Percentiles rank a stretch among this genome's conserved stretches.
Conservation (phyloP, 2,329 filamentous ascomycete species). For the Mycogone perniciosa region DNA sequence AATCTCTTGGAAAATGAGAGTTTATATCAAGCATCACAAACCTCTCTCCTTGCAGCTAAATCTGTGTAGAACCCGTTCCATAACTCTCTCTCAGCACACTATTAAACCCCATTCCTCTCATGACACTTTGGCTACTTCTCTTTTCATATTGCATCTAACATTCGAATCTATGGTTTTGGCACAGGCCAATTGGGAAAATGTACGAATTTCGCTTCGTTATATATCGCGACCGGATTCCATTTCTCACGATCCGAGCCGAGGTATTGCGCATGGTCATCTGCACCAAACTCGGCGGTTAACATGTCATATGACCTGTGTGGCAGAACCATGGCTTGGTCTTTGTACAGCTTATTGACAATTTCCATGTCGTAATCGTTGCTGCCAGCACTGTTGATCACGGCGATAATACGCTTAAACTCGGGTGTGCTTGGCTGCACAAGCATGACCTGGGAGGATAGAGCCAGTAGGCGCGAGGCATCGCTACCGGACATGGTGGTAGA, state of each 20-base stretch:
- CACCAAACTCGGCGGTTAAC: constrained; percentile 55
- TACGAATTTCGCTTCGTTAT: constrained; percentile 49
- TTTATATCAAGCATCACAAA: too few relatives aligned
- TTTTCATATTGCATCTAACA: too few relatives aligned
- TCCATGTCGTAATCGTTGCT: constrained; percentile 51
- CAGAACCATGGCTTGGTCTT: constrained; percentile 54
- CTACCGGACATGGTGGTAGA: constrained; percentile 52
- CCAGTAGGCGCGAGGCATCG: constrained; percentile 70
- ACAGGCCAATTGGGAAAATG: constrained; percentile 69
- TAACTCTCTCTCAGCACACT: too few relatives aligned
- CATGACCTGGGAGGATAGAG: constrained; percentile 39
- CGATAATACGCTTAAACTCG: constrained; percentile 37
- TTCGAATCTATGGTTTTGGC: constrained; percentile 48
- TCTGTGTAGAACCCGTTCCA: too few relatives aligned
- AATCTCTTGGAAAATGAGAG: too few relatives aligned
- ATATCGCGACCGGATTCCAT: constrained; percentile 47
- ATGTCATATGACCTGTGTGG: constrained; percentile 57
- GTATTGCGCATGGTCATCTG: constrained; percentile 38
- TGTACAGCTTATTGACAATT: neutral
- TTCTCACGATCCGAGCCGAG: constrained; percentile 34
- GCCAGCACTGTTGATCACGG: constrained; percentile 20
- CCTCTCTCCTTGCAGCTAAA: too few relatives aligned
- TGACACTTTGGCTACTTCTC: too few relatives aligned
- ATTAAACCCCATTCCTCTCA: too few relatives aligned
- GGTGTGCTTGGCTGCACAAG: constrained; percentile 50